Base-by-base conservation (phyloP, 495 filamentous ascomycete genomes). In the Trichocladium uniseriatum region DNA sequence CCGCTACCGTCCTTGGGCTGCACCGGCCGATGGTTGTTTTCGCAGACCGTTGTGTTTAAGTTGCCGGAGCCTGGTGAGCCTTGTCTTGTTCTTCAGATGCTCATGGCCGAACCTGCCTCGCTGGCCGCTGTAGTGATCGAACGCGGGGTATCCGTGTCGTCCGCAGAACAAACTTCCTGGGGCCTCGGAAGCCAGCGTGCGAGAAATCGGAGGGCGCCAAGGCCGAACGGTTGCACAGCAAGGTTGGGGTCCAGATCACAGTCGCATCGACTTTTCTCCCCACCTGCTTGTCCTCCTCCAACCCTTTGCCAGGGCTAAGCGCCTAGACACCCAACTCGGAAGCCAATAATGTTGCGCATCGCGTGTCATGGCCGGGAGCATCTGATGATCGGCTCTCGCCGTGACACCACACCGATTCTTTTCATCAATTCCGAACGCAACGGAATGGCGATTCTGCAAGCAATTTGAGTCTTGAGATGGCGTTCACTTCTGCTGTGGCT, bases 271-370 rank as follows among this genome's bases (percentile, higher is more conserved):
- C 31, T 42, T 28, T 36, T 34, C 31, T 32, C 54, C 16, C 51
- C 43, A 38, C 45, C 32, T n/a, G 22, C 14, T 37, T 22, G 22
- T 38, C 22, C 15, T 45, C 51, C 39, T 16, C 55, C 55, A 58
- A 58, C 48, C 53, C 43, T 47, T 45, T 41, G 32, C 35, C 52
- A 38, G 10, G 44, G 47, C 38, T 58, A 55, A 55, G 52, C 55
- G 55, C 55, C 55, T 29, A 44, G 43, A 45, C 38, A 38, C 27
- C 38, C 43, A 28, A 16, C 6, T 21, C 13, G 24, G 38, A 18
- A 51, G 32, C 48, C 48, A 51, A 55, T 55, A 28, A 47, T 9
- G 20, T 24, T 31, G 34, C 42, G 34, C 35, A 51, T 43, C 40
- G 36, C 46, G 24, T 32, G 34, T 4, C 22, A 6, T 27, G 41